Base-by-base conservation (phyloP, 345 rosid species). In the Durio zibethinus region DNA sequence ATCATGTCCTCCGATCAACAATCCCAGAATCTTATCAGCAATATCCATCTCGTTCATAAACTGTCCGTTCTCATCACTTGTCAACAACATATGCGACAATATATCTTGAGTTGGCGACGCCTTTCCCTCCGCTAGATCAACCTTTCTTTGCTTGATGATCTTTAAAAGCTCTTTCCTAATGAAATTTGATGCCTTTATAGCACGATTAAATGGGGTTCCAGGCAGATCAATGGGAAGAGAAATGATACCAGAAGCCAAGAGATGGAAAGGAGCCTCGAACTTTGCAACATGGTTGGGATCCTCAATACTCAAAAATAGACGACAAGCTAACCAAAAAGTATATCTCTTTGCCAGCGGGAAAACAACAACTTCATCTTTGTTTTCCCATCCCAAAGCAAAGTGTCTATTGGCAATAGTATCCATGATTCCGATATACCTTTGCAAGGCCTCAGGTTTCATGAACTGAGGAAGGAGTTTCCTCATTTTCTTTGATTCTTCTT, bases 401-500 rank as follows among this genome's bases (percentile, higher is more conserved):
- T 85, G 90, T 40, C 59, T 77, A 0, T 73, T 65, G 10, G 86
- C 82, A 6, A 85, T 70, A 27, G 52, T 57, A 60, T 85, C 88
- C 87, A 85, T 84, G 18, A 64, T 47, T 11, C 80, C 53, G 0
- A 85, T 72, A 20, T 85, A 84, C 4, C 80, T 71, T n/a, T 67
- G 80, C 31, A 87, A 72, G 45, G 81, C 82, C 38, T 87, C 90
- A 0, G 90, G 85, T 35, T 85, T 87, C 66, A 82, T 27, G 74
- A 85, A 87, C 31, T 70, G 81, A 14, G 79, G 79, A 1, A 85
- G 81, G 25, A 84, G 76, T 48, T 56, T 57, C 16, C 87, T 64
- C 76, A 84, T 74, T 31, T 79, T 85, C 68, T 67, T 84, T 31
- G 87, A 52, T 67, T 87, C 86, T 18, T 77, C 84, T 12, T 50